A percentile compares a stretch with the other conserved stretches of the same genome.
Evolutionary conservation across 441 rosid genomes (phyloP).

Genomic region (Populus hybrid): DNA sequence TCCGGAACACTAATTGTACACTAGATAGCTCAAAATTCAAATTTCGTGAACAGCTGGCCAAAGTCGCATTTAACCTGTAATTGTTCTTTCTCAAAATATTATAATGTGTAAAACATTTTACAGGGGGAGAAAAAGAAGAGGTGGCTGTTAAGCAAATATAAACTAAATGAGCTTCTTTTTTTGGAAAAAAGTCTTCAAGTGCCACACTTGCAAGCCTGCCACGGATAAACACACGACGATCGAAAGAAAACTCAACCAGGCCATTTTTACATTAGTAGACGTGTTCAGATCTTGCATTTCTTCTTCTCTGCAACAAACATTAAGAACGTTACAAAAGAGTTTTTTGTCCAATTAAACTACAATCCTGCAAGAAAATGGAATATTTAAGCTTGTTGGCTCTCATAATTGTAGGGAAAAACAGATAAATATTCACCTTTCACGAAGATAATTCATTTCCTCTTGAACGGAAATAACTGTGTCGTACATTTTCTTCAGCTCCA

Average conservation of each 20-base stretch:
- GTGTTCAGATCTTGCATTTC: conserved; percentile 78
- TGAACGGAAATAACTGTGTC: conserved; percentile 59
- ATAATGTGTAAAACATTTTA: conserved; percentile 15
- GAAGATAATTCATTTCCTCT: conserved; percentile 78
- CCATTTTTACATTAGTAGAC: conserved; percentile 71
- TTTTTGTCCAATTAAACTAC: neutral
- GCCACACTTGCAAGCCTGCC: conserved; percentile 83
- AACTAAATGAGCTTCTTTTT: conserved; percentile 77
- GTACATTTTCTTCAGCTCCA: conserved; percentile 72
- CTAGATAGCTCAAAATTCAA: neutral
- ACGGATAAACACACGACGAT: conserved; percentile 61
- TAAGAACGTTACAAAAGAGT: neutral
- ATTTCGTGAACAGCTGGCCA: too few relatives aligned
- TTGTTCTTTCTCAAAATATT: conserved; percentile 5
- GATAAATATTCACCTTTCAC: conserved; percentile 53
- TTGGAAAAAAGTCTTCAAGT: conserved; percentile 78
- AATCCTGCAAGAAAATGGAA: neutral
- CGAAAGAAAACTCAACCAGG: conserved; percentile 49
- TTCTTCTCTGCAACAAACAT: conserved; percentile 47
- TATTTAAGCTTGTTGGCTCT: neutral
- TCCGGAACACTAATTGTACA: neutral
- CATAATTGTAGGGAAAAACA: neutral
- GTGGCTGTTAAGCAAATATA: neutral
- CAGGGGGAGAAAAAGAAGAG: conserved; percentile 5
- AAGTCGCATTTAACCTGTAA: conserved; percentile 12